These are phyloP conservation scores for Leucosporidium yakuticum DNA, from an alignment of 768 basidiomycete genomes.

Conservation along the genomic window DNA sequence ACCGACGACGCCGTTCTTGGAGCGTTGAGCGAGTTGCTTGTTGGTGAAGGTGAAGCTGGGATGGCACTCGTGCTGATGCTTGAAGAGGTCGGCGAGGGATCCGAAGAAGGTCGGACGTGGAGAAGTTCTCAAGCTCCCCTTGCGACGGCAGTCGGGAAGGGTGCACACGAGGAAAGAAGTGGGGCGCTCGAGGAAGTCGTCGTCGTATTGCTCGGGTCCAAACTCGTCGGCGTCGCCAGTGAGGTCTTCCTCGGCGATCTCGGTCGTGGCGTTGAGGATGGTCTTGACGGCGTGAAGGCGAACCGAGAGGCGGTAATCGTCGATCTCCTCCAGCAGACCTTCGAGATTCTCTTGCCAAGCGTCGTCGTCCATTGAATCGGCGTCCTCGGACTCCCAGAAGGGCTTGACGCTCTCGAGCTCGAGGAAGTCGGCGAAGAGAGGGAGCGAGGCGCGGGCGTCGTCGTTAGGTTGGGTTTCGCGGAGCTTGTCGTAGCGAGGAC, in stretches of 20 bases:
- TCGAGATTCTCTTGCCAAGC: neutral
- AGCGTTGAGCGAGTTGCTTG: no score
- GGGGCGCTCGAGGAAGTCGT: slow-evolving; percentile 4
- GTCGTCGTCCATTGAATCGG: neutral
- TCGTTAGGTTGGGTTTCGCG: neutral
- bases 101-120: slow-evolving; percentile 16
- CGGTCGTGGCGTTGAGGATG: slow-evolving; percentile 1
- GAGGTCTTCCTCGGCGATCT: neutral
- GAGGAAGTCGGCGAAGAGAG: slow-evolving; percentile 28
- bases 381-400: slow-evolving; percentile 11
- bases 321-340: neutral
- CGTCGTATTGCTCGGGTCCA: neutral
- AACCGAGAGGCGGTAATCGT: neutral
- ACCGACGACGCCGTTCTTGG: no score
- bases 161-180: neutral
- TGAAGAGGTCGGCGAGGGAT: slow-evolving; percentile 1
- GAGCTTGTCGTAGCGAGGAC: neutral
- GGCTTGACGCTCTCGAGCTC: neutral
- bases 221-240: slow-evolving; percentile 2
- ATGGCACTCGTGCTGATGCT: slow-evolving; percentile 15
- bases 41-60: neutral
- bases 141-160: neutral
- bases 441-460: neutral
- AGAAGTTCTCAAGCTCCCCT: neutral
- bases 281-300: neutral